Evolutionary conservation across 2,329 filamentous ascomycete species (phyloP).

Genomic region (Ascochyta clinopodiicola): DNA sequence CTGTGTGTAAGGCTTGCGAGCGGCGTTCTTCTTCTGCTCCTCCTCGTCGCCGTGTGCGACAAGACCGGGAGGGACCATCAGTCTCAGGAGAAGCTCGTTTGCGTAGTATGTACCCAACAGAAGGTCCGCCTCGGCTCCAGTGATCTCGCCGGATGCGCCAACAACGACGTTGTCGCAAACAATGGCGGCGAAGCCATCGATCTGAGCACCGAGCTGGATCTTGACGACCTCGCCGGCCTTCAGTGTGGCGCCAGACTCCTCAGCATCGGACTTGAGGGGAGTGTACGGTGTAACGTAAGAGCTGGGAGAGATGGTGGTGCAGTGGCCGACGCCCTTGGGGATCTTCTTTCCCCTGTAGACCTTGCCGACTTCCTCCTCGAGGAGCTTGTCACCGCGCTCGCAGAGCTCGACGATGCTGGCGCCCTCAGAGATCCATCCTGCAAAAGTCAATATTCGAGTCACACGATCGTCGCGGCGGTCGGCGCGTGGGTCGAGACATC

Average conservation of each 20-base stretch:
- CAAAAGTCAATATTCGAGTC: constrained; percentile 34
- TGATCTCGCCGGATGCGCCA: constrained; percentile 68
- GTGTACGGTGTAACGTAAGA: constrained; percentile 97
- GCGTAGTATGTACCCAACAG: constrained; percentile 91
- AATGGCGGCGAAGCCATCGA: constrained; percentile 95
- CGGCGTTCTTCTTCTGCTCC: constrained; percentile 87
- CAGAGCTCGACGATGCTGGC: constrained; percentile 94
- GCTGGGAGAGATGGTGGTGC: constrained; percentile 92
- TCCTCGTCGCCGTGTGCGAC: constrained; percentile 85
- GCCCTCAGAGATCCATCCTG: constrained; percentile 76
- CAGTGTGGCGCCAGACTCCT: constrained; percentile 80
- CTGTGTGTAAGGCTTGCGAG: constrained; percentile 83
- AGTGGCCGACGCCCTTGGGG: constrained; percentile 90
- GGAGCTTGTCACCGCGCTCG: constrained; percentile 91
- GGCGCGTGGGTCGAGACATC: constrained; percentile 10
- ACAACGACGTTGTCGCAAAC: constrained; percentile 92
- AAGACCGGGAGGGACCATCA: constrained; percentile 90
- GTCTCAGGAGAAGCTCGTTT: constrained; percentile 89
- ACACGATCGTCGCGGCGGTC: constrained; percentile 12
- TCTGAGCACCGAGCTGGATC: constrained; percentile 98
- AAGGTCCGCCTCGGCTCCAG: constrained; percentile 83
- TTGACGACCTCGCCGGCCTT: constrained; percentile 90
- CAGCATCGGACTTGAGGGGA: constrained; percentile 82
- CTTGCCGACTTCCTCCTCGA: constrained; percentile 92
- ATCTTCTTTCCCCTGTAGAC: constrained; percentile 99